These are phyloP conservation scores for Quercus engelmannii DNA, from an alignment of 306 rosid species.

Conservation along the genomic window DNA sequence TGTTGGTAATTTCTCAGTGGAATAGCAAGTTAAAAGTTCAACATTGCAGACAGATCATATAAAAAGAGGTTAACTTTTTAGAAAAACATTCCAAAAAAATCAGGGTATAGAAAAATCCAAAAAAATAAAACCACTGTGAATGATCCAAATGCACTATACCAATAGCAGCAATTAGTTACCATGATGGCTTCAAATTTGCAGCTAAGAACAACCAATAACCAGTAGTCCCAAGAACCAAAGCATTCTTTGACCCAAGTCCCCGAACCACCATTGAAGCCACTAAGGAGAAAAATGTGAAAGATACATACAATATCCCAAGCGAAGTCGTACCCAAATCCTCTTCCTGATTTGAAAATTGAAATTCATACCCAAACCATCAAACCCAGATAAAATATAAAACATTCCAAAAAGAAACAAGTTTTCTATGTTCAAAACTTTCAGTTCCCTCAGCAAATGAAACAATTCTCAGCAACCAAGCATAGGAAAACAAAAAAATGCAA, in stretches of 20 bases:
- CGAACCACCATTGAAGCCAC: constrained; percentile 85
- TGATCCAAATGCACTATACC: neutral
- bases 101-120: neutral
- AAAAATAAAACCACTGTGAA: neutral
- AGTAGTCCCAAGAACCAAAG: constrained; percentile 77
- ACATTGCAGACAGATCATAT: neutral
- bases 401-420: neutral
- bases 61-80: neutral
- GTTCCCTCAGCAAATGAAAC: neutral
- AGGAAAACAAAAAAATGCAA: neutral
- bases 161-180: constrained; percentile 37
- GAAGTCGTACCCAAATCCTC: constrained; percentile 77
- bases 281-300: constrained; percentile 77
- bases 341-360: constrained; percentile 55
- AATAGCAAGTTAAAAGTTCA: neutral
- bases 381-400: neutral
- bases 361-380: constrained; percentile 7
- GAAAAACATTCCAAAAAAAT: neutral
- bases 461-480: neutral
- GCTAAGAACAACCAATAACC: constrained; percentile 88
- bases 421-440: neutral
- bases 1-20: neutral
- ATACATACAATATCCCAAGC: constrained; percentile 74
- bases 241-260: constrained; percentile 68
- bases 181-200: constrained; percentile 79